Conservation (phyloP, 2,329 filamentous ascomycete genomes). For the Plenodomus tracheiphilus region DNA sequence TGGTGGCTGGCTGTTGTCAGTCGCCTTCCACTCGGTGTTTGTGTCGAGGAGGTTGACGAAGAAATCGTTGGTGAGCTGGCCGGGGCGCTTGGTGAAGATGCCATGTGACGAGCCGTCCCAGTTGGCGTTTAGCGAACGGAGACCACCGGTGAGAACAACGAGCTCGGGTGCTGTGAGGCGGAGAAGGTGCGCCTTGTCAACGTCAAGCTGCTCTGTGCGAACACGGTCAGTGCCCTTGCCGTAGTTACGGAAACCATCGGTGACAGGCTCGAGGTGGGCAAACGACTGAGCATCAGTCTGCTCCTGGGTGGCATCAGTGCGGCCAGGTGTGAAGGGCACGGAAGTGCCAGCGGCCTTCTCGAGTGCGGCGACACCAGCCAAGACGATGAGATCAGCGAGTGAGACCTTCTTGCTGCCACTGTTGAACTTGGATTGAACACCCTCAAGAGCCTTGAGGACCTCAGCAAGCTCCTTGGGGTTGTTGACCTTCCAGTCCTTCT, state of each 20-base stretch:
- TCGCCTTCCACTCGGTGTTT: constrained; percentile 65
- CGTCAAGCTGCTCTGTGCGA: constrained; percentile 68
- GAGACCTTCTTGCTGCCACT: constrained; percentile 70
- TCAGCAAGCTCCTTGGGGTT: constrained; percentile 68
- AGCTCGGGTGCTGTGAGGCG: constrained; percentile 72
- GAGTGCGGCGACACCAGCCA: constrained; percentile 70
- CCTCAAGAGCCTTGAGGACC: constrained; percentile 65
- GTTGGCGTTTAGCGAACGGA: constrained; percentile 71
- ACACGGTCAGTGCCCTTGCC: constrained; percentile 64
- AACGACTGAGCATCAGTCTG: constrained; percentile 71
- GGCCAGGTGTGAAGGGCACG: constrained; percentile 75
- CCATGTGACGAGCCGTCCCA: constrained; percentile 69
- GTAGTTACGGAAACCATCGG: constrained; percentile 83
- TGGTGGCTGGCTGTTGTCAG: constrained; percentile 40
- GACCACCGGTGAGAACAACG: constrained; percentile 71
- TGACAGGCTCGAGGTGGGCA: constrained; percentile 66
- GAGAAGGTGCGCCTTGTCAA: constrained; percentile 73
- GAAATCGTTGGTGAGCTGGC: constrained; percentile 76
- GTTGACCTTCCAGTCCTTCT: constrained; percentile 74
- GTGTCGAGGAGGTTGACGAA: constrained; percentile 78
- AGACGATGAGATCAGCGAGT: constrained; percentile 76
- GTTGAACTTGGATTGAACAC: constrained; percentile 70
- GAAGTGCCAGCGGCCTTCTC: constrained; percentile 69
- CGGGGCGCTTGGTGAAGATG: constrained; percentile 69
- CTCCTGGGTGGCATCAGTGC: constrained; percentile 70